Percentiles rank a stretch among this genome's conserved stretches.
phyloP scores from a whole-genome alignment of 169 alveolate species.

The Plasmodium ovale region DNA sequence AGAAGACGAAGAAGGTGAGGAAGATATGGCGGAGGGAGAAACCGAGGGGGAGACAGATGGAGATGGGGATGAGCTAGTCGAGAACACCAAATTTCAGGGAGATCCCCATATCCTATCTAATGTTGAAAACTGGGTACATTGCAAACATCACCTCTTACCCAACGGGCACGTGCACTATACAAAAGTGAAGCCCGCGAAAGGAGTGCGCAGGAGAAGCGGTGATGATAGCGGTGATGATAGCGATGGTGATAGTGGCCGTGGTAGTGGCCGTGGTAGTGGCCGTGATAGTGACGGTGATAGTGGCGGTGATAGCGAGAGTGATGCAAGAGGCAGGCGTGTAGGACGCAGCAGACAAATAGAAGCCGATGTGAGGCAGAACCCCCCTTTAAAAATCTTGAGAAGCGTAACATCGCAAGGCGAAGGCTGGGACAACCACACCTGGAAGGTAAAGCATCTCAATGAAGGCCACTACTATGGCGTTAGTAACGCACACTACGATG shows the following conservation, averaged over 20 bases:
- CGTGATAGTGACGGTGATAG: too few relatives aligned
- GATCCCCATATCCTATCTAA: slow-evolving; percentile 14
- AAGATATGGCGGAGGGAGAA: not conserved
- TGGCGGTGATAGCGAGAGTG: too few relatives aligned
- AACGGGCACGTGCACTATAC: slow-evolving; percentile 58
- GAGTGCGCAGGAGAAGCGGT: too few relatives aligned
- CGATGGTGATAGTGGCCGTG: too few relatives aligned
- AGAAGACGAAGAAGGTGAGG: not conserved
- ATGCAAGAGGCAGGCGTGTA: not conserved
- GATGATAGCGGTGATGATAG: too few relatives aligned
- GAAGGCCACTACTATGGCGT: slow-evolving; percentile 42
- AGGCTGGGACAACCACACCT: not conserved
- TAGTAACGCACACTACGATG: slow-evolving; percentile 29
- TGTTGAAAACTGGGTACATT: slow-evolving; percentile 56
- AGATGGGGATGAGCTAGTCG: not conserved
- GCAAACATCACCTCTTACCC: slow-evolving; percentile 23
- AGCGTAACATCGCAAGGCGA: slow-evolving; percentile 12
- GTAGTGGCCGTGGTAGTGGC: too few relatives aligned
- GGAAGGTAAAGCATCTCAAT: slow-evolving; percentile 53
- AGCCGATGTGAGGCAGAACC: slow-evolving; percentile 16
- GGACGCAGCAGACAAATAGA: slow-evolving; percentile 3
- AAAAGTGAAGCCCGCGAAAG: slow-evolving; percentile 1
- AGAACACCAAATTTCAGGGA: slow-evolving; percentile 35
- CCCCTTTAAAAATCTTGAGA: slow-evolving; percentile 47
- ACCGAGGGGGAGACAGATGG: not conserved